These are phyloP conservation scores for Aschersonia sp. DNA, from an alignment of 2,329 filamentous ascomycete genomes.

Conservation along the genomic window DNA sequence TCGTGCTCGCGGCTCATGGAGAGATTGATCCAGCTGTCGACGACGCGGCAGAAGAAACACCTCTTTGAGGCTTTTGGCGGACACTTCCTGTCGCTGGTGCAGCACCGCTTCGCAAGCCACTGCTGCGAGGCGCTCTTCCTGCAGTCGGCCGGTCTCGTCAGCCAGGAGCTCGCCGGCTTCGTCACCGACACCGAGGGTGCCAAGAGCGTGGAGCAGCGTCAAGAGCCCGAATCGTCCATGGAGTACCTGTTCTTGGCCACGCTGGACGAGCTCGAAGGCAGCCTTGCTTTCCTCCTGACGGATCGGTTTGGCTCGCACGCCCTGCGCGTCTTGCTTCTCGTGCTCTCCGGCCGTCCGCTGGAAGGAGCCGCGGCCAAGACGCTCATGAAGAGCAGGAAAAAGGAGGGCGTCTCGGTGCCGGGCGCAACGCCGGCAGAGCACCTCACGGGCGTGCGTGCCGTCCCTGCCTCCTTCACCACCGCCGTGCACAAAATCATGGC, in stretches of 20 bases:
- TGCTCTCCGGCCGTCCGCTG: conserved; percentile 72
- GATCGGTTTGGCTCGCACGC: conserved; percentile 86
- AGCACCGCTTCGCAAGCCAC: conserved; percentile 93
- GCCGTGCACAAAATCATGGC: conserved; percentile 72
- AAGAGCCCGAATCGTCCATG: conserved; percentile 47
- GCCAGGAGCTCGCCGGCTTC: conserved; percentile 49
- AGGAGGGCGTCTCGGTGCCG: conserved; percentile 63
- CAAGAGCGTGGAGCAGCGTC: conserved; percentile 15
- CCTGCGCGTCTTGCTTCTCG: conserved; percentile 69
- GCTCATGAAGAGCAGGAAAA: conserved; percentile 81
- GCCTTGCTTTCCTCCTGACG: conserved; percentile 70
- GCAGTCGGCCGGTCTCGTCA: conserved; percentile 65
- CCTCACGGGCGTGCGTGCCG: conserved; percentile 32
- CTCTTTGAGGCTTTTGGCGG: conserved; percentile 75
- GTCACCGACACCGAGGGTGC: conserved; percentile 28
- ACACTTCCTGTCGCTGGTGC: conserved; percentile 79
- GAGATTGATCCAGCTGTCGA: conserved; percentile 71
- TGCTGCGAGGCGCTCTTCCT: conserved; percentile 92
- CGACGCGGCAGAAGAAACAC: conserved; percentile 65
- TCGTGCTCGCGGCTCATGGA: conserved; percentile 91
- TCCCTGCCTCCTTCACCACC: conserved; percentile 65
- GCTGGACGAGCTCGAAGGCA: conserved; percentile 75
- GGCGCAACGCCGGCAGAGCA: conserved; percentile 35
- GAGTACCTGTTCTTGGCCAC: conserved; percentile 75
- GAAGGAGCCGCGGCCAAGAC: conserved; percentile 54